Evolutionary conservation across 225 moss, liverwort and hornwort genomes (phyloP).

Genomic region (Physcomitrium patens): DNA sequence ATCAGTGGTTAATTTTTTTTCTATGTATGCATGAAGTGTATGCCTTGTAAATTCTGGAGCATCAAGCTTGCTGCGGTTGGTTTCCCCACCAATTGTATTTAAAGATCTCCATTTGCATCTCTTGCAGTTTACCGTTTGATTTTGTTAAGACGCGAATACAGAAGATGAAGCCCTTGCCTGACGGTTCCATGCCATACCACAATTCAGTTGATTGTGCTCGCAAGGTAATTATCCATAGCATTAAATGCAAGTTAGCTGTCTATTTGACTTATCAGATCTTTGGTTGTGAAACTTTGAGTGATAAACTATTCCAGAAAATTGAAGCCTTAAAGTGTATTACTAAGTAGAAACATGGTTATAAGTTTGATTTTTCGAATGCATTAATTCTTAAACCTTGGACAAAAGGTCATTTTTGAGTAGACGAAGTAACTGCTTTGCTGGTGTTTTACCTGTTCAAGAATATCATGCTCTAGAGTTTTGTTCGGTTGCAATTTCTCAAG

Average conservation of each 20-base stretch:
- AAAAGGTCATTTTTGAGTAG: neutral
- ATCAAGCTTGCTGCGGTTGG: neutral
- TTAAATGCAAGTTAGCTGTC: conserved; percentile 8
- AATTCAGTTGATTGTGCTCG: conserved; percentile 49
- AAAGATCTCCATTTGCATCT: neutral
- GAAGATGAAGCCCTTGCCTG: conserved; percentile 55
- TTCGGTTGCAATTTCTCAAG: neutral
- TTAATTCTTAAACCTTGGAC: neutral
- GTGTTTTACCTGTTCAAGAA: neutral
- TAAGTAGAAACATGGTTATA: neutral
- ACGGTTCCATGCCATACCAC: conserved; percentile 47
- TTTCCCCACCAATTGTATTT: neutral
- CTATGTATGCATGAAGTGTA: neutral
- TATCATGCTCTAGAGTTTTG: neutral
- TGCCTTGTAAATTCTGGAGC: neutral
- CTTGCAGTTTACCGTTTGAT: conserved; percentile 55
- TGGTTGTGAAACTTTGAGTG: conserved; percentile 3
- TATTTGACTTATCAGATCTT: conserved; percentile 10
- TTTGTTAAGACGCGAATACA: conserved; percentile 62
- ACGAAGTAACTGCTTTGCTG: neutral
- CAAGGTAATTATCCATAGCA: conserved; percentile 36
- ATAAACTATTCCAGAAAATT: neutral
- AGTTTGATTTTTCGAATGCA: neutral
- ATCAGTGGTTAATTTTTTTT: neutral
- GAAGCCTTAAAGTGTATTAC: neutral